Percentiles rank a stretch among this genome's conserved stretches.
Evolutionary conservation across 768 basidiomycete species (phyloP).

Genomic region (Rhodotorula diobovata): DNA sequence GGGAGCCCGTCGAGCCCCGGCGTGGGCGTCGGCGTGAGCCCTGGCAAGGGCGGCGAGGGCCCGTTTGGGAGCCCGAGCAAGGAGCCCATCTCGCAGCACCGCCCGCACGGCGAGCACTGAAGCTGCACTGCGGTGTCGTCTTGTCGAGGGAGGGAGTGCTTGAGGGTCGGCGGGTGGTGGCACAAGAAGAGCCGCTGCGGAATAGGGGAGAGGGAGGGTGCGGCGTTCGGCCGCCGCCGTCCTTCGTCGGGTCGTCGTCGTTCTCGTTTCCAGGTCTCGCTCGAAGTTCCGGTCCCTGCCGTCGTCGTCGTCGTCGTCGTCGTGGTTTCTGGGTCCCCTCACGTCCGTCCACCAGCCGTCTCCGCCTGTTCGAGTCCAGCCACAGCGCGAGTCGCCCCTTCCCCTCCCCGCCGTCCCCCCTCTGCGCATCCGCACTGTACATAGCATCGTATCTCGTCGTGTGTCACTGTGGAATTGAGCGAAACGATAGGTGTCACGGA

Average conservation of each 20-base stretch:
- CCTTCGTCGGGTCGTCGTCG: too few species aligned
- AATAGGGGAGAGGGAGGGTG: too few species aligned
- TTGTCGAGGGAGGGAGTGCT: too few species aligned
- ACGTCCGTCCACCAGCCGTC: too few species aligned
- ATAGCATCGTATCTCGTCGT: background rate
- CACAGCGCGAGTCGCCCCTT: background rate
- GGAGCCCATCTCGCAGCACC: background rate
- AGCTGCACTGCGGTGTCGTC: too few species aligned
- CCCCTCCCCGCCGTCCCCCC: background rate
- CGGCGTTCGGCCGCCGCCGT: too few species aligned
- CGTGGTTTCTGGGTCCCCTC: background rate
- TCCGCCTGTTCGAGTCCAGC: too few species aligned
- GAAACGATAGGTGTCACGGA: too few species aligned
- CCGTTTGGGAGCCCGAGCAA: slow-evolving; percentile 1
- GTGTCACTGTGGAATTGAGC: background rate
- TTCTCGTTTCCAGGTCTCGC: too few species aligned
- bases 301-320: background rate
- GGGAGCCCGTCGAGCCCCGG: slow-evolving; percentile 10
- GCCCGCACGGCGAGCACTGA: too few species aligned
- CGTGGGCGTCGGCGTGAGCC: slow-evolving; percentile 14
- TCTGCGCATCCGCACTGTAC: background rate
- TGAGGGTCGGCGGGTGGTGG: too few species aligned
- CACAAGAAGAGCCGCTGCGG: too few species aligned
- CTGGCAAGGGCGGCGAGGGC: slow-evolving; percentile 3
- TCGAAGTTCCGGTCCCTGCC: background rate